phyloP scores from a whole-genome alignment of 2,329 filamentous ascomycete genomes.

The Rosellinia necatrix region DNA sequence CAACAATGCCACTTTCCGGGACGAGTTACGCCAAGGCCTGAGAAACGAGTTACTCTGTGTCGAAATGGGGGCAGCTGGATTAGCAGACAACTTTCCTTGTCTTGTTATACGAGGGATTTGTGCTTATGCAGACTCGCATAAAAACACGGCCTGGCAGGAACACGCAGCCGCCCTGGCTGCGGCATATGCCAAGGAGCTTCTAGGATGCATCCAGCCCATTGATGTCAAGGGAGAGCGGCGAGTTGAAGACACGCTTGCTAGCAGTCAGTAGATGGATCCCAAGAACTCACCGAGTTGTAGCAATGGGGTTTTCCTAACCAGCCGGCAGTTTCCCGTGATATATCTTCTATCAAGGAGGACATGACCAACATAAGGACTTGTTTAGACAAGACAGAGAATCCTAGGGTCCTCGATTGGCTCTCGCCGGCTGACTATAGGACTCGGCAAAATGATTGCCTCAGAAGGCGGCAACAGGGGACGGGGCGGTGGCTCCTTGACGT shows the following conservation, averaged over 20 bases:
- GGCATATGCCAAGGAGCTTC: constrained; percentile 14
- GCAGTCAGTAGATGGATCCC: neutral
- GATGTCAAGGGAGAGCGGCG: neutral
- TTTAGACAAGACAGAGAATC: neutral
- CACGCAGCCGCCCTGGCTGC: constrained; percentile 7
- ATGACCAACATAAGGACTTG: neutral
- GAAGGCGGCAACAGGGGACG: constrained; percentile 45
- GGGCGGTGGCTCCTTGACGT: constrained; percentile 26
- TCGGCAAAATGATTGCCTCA: constrained; percentile 47
- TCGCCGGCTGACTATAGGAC: constrained; percentile 41
- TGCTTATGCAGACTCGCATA: constrained; percentile 37
- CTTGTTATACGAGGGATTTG: constrained; percentile 37
- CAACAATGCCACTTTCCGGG: constrained; percentile 30
- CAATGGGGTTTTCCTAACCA: neutral
- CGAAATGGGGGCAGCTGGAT: constrained; percentile 24
- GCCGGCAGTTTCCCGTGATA: neutral
- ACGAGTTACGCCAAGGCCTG: constrained; percentile 20
- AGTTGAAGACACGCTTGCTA: neutral
- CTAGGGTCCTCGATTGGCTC: constrained; percentile 45
- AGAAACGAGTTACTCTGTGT: constrained; percentile 28
- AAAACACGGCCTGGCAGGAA: constrained; percentile 33
- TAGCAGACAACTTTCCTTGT: constrained; percentile 33
- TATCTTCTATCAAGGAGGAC: neutral
- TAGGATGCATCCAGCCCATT: constrained; percentile 7
- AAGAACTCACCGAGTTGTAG: neutral